These are phyloP conservation scores for Plasmodium cynomolgi DNA, from an alignment of 169 alveolate species.

Conservation along the genomic window DNA sequence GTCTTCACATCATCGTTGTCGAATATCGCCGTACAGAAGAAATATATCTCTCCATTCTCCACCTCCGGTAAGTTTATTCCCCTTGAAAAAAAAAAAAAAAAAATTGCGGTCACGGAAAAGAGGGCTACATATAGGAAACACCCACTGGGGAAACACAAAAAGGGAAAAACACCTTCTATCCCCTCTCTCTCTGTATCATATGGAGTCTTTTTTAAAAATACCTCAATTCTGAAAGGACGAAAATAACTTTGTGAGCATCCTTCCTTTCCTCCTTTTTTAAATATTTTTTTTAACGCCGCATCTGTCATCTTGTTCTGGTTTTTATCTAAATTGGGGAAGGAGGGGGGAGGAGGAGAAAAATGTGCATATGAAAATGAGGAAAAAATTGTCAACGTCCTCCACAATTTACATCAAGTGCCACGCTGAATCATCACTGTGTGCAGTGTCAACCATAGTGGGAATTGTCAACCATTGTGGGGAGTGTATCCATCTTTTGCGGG, in stretches of 20 bases:
- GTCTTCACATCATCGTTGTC: conserved; percentile 53
- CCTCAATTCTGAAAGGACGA: conserved; percentile 47
- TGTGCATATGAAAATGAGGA: neutral
- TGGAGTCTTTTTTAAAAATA: neutral
- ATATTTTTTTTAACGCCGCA: neutral
- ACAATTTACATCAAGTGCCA: neutral
- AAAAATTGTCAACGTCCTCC: neutral
- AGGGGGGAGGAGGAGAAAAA: neutral
- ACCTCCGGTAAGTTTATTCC: conserved; percentile 55
- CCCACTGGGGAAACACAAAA: neutral
- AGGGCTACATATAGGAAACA: neutral
- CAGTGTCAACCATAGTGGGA: neutral
- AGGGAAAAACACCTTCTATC: neutral
- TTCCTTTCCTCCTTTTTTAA: conserved; percentile 35
- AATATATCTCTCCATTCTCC: conserved; percentile 37
- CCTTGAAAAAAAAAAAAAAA: conserved; percentile 5
- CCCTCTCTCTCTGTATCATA: neutral
- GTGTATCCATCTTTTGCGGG: neutral
- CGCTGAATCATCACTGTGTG: neutral
- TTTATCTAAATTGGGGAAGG: neutral
- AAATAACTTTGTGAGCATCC: conserved; percentile 41
- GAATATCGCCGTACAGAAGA: conserved; percentile 54
- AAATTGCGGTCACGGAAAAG: neutral
- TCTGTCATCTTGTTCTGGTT: neutral
- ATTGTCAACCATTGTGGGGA: neutral